Conservation (phyloP, 2,329 filamentous ascomycete genomes). For the Blastomyces emzantsi region DNA sequence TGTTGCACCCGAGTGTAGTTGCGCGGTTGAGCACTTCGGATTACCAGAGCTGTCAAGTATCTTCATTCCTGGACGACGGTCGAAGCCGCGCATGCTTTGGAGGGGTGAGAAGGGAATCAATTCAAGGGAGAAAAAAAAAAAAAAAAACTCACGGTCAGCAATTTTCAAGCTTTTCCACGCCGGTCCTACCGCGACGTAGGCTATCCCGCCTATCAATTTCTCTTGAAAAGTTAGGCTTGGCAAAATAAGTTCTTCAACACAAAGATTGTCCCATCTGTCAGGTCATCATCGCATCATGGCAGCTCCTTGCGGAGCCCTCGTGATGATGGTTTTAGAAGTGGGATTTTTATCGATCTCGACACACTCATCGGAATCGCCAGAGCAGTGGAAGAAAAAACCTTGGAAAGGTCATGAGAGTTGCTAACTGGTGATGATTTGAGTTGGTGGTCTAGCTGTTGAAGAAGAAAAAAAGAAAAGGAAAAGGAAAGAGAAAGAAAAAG, state of each 20-base stretch:
- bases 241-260: background rate
- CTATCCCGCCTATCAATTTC: background rate
- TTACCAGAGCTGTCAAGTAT: constrained; percentile 37
- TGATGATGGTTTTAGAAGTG: constrained; percentile 77
- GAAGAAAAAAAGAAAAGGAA: constrained; percentile 23
- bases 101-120: constrained; percentile 6
- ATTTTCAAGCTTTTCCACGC: background rate
- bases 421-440: constrained; percentile 63
- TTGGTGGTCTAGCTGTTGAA: constrained; percentile 55
- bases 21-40: constrained; percentile 37
- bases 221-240: background rate
- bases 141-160: constrained; percentile 2
- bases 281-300: constrained; percentile 41
- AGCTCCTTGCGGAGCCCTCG: constrained; percentile 43
- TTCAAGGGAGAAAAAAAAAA: background rate
- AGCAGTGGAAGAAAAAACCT: constrained; percentile 42
- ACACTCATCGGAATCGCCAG: constrained; percentile 62
- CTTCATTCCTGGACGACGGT: constrained; percentile 24
- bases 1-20: constrained; percentile 17
- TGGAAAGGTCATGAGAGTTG: constrained; percentile 14
- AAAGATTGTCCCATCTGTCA: constrained; percentile 35
- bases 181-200: background rate
- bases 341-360: constrained; percentile 53
- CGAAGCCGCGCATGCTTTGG: background rate
- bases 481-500: constrained; percentile 17